Evolutionary conservation across 169 alveolate species (phyloP), one percentile per base, ranked within the genome.

Genomic region (Hepatocystis sp.): DNA sequence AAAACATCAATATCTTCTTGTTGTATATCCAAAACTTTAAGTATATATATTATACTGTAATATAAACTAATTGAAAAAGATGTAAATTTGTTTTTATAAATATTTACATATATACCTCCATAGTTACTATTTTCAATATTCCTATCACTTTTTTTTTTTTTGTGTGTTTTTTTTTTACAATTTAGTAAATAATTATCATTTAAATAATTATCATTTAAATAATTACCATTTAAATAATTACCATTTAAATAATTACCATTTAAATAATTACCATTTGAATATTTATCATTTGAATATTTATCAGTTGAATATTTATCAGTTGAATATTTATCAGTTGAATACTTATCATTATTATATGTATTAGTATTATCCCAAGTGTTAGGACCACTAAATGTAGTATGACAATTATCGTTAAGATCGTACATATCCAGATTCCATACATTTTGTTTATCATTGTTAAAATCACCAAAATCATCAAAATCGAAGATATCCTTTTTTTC

Each of bases 81-180:
- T 4, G 88, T 76, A 63, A 76, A 76, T 42, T 76, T 76, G 21
- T 56, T 60, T 46, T 76, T 76, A 51, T 76, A 58, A 32, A 76
- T 58, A 34, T 76, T 76, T 11, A 76, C 88, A 63, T 76, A 76
- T 46, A 76, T 76, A 36, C 88, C 88, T 58, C 88, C 88, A 63
- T 58, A 58, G 27, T 42, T 56, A 21, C 58, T 65, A 58, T 51
- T 44, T 15, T 76, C 64, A 21, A n/a, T n/a, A n/a, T 42, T 27
- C 44, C 10, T 34, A 25, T 47, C 27, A n/a, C n/a, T n/a, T n/a
- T n/a, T n/a, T n/a, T n/a, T n/a, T n/a, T n/a, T n/a, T n/a, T n/a
- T n/a, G n/a, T 56, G 25, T 19, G 13, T 25, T 36, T 55, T 58
- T 19, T 36, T 21, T 39, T 13, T 4, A 19, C 30, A 27, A 4